A percentile compares a stretch with the other conserved stretches of the same genome.
phyloP scores from a whole-genome alignment of 257 asterid genomes.

The Penstemon newberryi region DNA sequence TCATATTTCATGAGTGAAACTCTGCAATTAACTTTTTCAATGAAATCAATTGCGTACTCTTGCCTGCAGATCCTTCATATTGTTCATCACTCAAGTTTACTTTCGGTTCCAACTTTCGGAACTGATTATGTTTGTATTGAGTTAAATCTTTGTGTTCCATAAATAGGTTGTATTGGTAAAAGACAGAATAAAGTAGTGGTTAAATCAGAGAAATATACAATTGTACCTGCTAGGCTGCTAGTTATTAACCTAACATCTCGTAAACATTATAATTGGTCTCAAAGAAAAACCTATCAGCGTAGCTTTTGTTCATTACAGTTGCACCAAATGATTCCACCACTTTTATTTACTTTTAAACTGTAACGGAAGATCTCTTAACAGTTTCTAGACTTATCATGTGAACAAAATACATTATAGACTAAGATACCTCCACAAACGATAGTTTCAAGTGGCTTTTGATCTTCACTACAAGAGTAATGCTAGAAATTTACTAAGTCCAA shows the following conservation, averaged over 20 bases:
- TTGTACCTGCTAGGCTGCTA: no score
- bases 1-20: neutral
- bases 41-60: neutral
- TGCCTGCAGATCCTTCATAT: neutral
- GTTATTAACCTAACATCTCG: neutral
- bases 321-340: no score
- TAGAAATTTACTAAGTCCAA: neutral
- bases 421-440: neutral
- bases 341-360: no score
- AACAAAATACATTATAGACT: neutral
- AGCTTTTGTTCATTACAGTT: no score
- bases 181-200: neutral
- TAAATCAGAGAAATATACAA: neutral
- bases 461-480: neutral
- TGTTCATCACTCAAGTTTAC: neutral
- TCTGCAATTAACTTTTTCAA: neutral
- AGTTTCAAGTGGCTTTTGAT: neutral
- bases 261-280: conserved; percentile 1
- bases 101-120: neutral
- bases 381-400: neutral
- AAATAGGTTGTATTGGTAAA: neutral
- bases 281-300: neutral
- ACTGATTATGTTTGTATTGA: no score
- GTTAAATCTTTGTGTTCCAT: no score
- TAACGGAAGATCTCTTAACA: neutral